Base-by-base conservation (phyloP, 2,329 filamentous ascomycete genomes). In the Magnaporthiopsis incrustans region DNA sequence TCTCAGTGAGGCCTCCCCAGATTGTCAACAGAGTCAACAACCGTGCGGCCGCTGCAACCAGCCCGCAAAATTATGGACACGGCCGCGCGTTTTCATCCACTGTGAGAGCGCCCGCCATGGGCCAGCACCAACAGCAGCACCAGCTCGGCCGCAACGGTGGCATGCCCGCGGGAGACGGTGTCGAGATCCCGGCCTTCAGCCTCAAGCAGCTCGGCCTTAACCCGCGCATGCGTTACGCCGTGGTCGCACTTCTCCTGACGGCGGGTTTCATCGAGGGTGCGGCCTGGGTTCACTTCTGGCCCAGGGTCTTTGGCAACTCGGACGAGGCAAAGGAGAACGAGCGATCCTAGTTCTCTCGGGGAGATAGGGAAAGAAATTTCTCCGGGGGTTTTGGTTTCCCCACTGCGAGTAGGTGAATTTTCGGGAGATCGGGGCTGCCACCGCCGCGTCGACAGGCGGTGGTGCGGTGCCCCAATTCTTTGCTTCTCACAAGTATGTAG, bases 221-320 rank as follows among this genome's bases (percentile, higher is more conserved):
- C 63, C 69, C 68, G 18, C 64, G 68, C 60, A 61, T 61, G 44
- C 67, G 69, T 8, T 30, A 50, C 53, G 66, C 60, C 18, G 18
- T 72, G 22, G 50, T 44, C 4, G 65, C 63, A 5, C 64, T 60
- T 59, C 61, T 72, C 44, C 63, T 60, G 12, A 64, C 68, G 2
- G 14, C 70, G 35, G 67, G 60, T 0, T 33, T 35, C 15, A 59
- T 65, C 15, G 71, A 72, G 65, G 61, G 32, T 18, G 67, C 66
- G 18, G 63, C 66, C 27, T 71, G 67, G 67, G 56, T 67, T 33
- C 69, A 66, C 32, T 69, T 69, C 44, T 69, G 66, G 61, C 71
- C 70, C 1, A 67, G 64, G 67, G 66, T 70, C 12, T 57, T 64
- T 35, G 68, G 69, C 22, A 66, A 65, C 61, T 60, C 64, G 33